Percentiles rank a stretch among this genome's conserved stretches.
Conservation (phyloP, 2,329 filamentous ascomycete genomes). For the Aspergillus floridensis region DNA sequence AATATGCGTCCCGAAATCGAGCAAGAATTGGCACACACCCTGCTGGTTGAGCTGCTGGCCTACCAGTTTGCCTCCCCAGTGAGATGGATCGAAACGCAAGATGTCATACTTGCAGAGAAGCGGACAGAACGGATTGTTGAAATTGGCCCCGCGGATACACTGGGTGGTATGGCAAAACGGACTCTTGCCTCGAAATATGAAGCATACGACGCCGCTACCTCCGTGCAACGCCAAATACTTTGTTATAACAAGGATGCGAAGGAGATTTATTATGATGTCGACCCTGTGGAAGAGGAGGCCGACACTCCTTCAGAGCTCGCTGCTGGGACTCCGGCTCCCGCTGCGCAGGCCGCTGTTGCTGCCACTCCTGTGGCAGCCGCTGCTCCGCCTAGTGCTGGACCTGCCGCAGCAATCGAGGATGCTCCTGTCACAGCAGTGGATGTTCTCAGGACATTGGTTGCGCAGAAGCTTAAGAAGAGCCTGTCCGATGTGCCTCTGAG, state of each 20-base stretch:
- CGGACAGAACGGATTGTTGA: conserved; percentile 96
- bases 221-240: conserved; percentile 92
- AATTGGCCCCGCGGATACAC: conserved; percentile 92
- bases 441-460: conserved; percentile 82
- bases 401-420: conserved; percentile 82
- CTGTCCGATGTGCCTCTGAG: conserved; percentile 82
- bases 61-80: conserved; percentile 99
- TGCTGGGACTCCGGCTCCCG: conserved; percentile 38
- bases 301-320: conserved; percentile 49
- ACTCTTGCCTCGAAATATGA: conserved; percentile 97
- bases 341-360: conserved; percentile 46
- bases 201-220: conserved; percentile 95
- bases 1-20: conserved; percentile 95
- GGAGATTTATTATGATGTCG: conserved; percentile 98
- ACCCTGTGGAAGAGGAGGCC: conserved; percentile 87
- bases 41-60: conserved; percentile 96
- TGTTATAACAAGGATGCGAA: conserved; percentile 99
- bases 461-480: conserved; percentile 96
- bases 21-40: conserved; percentile 97
- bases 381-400: conserved; percentile 70
- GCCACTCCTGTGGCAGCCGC: conserved; percentile 55
- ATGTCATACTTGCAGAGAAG: conserved; percentile 97
- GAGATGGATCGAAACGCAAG: conserved; percentile 99
- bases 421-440: conserved; percentile 84
- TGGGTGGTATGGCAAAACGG: conserved; percentile 95